Evolutionary conservation across 768 basidiomycete genomes (phyloP).

Genomic region (Macrolepiota dolichaula): DNA sequence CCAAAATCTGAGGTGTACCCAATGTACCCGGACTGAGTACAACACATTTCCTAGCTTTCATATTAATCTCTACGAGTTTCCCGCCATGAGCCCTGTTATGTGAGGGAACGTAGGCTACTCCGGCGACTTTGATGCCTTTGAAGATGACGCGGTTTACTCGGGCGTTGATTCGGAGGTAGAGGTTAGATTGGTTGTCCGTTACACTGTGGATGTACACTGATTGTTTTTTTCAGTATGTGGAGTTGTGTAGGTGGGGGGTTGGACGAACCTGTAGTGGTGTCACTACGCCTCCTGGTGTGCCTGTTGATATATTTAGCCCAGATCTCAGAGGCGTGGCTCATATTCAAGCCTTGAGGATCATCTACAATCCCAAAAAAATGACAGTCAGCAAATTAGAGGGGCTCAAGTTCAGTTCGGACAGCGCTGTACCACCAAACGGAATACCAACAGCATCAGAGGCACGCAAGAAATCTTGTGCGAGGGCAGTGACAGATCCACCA

Average conservation of each 20-base stretch:
- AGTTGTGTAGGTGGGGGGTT: not conserved
- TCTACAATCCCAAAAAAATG: slow-evolving; percentile 37
- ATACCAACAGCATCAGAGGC: slow-evolving; percentile 58
- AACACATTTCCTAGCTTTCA: slow-evolving; percentile 63
- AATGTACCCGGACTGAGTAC: slow-evolving; percentile 65
- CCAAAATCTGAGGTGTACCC: slow-evolving; percentile 70
- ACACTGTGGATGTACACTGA: slow-evolving; percentile 68
- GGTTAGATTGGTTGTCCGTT: slow-evolving; percentile 64
- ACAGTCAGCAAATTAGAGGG: no score
- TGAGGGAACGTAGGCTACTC: slow-evolving; percentile 65
- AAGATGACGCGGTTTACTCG: slow-evolving; percentile 70
- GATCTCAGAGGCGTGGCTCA: slow-evolving; percentile 61
- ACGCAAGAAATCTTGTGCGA: slow-evolving; percentile 69
- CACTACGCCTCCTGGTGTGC: slow-evolving; percentile 68
- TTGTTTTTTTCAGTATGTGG: not conserved
- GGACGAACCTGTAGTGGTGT: slow-evolving; percentile 62
- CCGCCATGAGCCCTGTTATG: slow-evolving; percentile 54
- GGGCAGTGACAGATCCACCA: slow-evolving; percentile 57
- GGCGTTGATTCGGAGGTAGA: slow-evolving; percentile 63
- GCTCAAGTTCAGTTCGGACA: not conserved
- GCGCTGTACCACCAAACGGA: slow-evolving; percentile 58
- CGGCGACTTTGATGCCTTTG: slow-evolving; percentile 68
- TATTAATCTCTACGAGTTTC: slow-evolving; percentile 56
- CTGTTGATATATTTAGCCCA: slow-evolving; percentile 80
- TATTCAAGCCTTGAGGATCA: slow-evolving; percentile 65